phyloP scores from a whole-genome alignment of 2,329 filamentous ascomycete genomes.

The Helotiales sp. region DNA sequence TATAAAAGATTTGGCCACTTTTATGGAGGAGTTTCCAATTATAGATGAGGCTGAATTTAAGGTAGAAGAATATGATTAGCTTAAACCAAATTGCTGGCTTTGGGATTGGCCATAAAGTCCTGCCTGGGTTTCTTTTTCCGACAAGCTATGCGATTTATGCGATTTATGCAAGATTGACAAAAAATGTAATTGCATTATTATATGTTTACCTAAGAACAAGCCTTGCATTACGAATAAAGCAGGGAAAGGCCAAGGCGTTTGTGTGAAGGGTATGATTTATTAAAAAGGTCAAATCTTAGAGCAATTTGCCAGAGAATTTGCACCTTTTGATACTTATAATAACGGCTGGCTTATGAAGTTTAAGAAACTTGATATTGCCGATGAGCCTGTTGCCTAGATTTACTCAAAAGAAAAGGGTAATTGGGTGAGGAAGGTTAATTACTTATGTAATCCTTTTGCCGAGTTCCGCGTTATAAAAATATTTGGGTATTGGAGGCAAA shows the following conservation, averaged over 20 bases:
- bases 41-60: not conserved
- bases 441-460: too few relatives aligned
- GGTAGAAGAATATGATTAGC: not conserved
- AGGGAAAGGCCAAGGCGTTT: not conserved
- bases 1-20: conserved; percentile 1
- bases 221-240: not conserved
- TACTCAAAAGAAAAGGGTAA: not conserved
- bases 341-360: not conserved
- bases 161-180: too few relatives aligned
- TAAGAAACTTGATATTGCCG: not conserved
- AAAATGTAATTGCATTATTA: too few relatives aligned
- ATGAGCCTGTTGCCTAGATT: not conserved
- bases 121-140: not conserved
- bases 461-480: too few relatives aligned
- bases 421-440: not conserved
- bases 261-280: not conserved
- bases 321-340: not conserved
- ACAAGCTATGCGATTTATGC: not conserved
- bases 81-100: not conserved
- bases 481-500: too few relatives aligned
- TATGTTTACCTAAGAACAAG: too few relatives aligned
- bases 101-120: not conserved
- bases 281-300: not conserved
- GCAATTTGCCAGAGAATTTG: not conserved
- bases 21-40: not conserved